phyloP scores from a whole-genome alignment of 2,329 filamentous ascomycete genomes.

The Helotiales sp. region DNA sequence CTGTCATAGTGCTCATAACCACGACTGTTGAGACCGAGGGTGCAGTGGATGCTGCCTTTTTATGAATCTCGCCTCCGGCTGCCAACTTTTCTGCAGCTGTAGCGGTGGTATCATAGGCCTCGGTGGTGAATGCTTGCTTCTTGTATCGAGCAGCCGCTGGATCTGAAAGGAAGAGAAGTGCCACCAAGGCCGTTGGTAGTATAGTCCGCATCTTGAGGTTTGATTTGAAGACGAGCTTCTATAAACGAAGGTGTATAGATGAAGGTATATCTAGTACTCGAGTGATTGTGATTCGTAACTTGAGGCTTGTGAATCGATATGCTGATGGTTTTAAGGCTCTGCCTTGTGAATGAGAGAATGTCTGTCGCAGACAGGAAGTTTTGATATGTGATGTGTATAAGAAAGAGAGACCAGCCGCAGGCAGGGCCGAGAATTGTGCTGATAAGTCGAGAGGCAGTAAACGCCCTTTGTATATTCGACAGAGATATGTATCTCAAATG shows the following conservation, averaged over 20 bases:
- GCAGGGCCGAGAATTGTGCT: neutral
- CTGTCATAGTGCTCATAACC: conserved; percentile 16
- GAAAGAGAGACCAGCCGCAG: conserved; percentile 1
- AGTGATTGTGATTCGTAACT: neutral
- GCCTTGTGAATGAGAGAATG: neutral
- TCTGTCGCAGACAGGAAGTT: neutral
- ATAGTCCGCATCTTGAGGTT: conserved; percentile 26
- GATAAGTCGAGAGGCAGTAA: neutral
- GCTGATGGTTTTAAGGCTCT: neutral
- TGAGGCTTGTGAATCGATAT: neutral
- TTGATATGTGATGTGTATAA: neutral
- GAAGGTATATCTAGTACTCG: neutral
- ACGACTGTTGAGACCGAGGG: neutral
- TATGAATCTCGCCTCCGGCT: neutral
- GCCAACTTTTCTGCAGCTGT: neutral
- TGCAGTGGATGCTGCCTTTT: neutral
- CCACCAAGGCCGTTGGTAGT: conserved; percentile 20
- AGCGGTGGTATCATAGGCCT: neutral
- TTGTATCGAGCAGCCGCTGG: conserved; percentile 11
- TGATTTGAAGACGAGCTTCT: conserved; percentile 1
- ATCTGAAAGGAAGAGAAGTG: conserved; percentile 21
- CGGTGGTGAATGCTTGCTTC: conserved; percentile 8
- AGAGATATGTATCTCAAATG: neutral
- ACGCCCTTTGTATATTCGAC: neutral
- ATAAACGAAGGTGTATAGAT: neutral